Base-by-base conservation (phyloP, 2,329 filamentous ascomycete species). In the Alternaria metachromatica region DNA sequence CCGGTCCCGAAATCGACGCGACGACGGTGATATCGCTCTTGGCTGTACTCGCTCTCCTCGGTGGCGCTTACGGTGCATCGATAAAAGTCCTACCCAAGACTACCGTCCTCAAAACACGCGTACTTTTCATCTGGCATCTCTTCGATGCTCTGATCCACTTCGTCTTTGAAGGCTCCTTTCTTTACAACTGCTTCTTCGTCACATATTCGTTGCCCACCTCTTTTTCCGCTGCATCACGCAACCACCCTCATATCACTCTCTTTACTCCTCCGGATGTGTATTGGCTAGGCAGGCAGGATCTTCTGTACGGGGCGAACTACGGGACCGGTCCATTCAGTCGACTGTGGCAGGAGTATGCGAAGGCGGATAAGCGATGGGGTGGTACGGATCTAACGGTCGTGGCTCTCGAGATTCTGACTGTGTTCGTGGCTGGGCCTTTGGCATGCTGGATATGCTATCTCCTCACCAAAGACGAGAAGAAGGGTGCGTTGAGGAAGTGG, bases 121-220 rank as follows among this genome's bases (percentile, higher is more conserved):
- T 92, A 77, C 89, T 97, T 68, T 97, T 97, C 86, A 87, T 96
- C 82, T 97, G 95, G 95, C 94, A 97, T 83, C 87, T 92, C 41
- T 96, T 97, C 82, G 94, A 97, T 80, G 93, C 93, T 30, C 87
- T 97, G 46, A 95, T 94, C 75, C 96, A 99, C 83, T 89, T 96
- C 81, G 85, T 93, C 78, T 91, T 98, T 78, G 95, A 98, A 83
- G 94, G 93, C 58, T 91, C 89, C 74, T 98, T 93, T 81, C 88
- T 97, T 23, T 97, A 94, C 85, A 93, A 97, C 82, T 97, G 93
- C 84, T 96, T 98, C 86, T 95, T 94, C 86, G 86, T 86, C 70
- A 89, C 84, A 73, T 80, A 81, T 51, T 73, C 79, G 20, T 77
- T 87, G 43, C 80, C 83, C 8, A 79, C 80, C 43, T 71, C 70